Evolutionary conservation across 805 yeast genomes (phyloP).

Genomic region (Nakazawaea ernobii): DNA sequence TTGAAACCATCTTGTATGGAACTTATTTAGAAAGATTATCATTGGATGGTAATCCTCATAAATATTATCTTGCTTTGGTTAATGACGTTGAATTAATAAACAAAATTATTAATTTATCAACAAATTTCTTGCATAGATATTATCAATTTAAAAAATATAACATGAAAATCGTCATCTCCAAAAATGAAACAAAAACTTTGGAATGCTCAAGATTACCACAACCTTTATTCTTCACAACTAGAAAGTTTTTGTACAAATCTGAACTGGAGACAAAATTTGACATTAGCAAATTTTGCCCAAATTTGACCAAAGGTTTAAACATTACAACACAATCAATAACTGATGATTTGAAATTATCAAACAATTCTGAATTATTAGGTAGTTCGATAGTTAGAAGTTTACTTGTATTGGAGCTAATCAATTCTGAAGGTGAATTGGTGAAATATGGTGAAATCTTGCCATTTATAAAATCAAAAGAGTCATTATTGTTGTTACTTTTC

Average conservation of each 20-base stretch:
- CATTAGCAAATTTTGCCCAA: conserved; percentile 24
- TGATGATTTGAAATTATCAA: conserved; percentile 28
- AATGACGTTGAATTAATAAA: conserved; percentile 44
- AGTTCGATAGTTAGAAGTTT: conserved; percentile 52
- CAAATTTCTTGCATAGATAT: conserved; percentile 74
- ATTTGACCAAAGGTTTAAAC: conserved; percentile 24
- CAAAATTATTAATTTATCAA: conserved; percentile 57
- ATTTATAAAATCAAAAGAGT: conserved; percentile 31
- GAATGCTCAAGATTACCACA: conserved; percentile 47
- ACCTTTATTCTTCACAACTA: conserved; percentile 37
- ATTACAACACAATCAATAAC: conserved; percentile 14
- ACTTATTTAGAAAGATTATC: conserved; percentile 58
- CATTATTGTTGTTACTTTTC: conserved; percentile 43
- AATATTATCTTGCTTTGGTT: conserved; percentile 53
- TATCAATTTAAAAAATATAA: conserved; percentile 69
- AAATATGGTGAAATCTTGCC: conserved; percentile 48
- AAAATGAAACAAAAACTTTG: conserved; percentile 16
- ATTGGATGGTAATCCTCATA: conserved; percentile 53
- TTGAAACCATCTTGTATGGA: conserved; percentile 65
- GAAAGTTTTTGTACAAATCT: conserved; percentile 26
- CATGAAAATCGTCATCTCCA: conserved; percentile 30
- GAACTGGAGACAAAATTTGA: conserved; percentile 20
- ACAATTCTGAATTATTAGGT: conserved; percentile 35
- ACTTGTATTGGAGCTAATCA: conserved; percentile 43
- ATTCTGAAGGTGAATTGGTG: conserved; percentile 35